These are phyloP conservation scores for Spatholobus suberectus DNA, from an alignment of 306 rosid genomes.

Conservation along the genomic window DNA sequence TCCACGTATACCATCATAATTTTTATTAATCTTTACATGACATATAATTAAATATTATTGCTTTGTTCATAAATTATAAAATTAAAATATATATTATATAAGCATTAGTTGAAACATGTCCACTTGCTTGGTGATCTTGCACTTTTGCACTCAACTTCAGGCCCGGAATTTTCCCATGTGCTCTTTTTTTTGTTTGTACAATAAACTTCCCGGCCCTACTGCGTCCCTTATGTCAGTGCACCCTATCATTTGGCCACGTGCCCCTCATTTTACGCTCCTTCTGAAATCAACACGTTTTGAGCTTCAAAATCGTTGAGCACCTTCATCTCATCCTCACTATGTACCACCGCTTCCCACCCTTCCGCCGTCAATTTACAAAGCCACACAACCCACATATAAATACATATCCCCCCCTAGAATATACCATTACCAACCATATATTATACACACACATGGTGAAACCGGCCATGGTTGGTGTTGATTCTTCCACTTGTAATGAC, in stretches of 20 bases:
- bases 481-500: neutral
- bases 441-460: neutral
- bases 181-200: neutral
- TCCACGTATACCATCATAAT: too few species aligned
- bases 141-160: too few species aligned
- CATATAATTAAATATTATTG: too few species aligned
- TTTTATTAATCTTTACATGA: too few species aligned
- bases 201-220: constrained; percentile 7
- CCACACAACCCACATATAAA: neutral
- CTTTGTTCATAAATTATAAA: too few species aligned
- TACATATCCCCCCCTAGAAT: too few species aligned
- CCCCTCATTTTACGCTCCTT: constrained; percentile 39
- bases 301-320: neutral
- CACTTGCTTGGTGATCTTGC: too few species aligned
- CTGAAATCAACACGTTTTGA: constrained; percentile 46
- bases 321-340: neutral
- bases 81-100: too few species aligned
- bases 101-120: too few species aligned
- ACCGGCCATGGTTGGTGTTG: neutral
- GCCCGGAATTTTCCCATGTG: constrained; percentile 4
- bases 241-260: too few species aligned
- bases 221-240: neutral
- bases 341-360: neutral
- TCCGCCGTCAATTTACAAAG: constrained; percentile 36
- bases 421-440: neutral